Conservation (phyloP, 805 yeast species). For the Metschnikowia santaceciliae region DNA sequence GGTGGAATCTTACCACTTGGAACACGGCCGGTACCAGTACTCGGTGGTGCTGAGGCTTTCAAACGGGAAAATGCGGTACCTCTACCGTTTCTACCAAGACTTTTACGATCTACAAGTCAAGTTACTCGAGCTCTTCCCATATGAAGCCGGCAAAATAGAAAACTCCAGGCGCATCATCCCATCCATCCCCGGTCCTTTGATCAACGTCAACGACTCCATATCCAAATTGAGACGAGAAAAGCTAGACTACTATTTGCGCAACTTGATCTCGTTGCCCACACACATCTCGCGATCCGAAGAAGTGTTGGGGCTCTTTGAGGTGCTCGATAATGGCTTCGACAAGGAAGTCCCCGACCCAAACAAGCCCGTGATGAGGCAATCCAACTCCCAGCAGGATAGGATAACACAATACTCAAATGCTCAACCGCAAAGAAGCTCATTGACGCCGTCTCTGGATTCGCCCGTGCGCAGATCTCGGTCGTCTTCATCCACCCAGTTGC, state of each 20-base stretch:
- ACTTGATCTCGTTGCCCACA: conserved; percentile 67
- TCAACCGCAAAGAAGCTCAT: conserved; percentile 22
- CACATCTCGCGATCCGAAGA: conserved; percentile 68
- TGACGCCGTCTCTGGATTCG: conserved; percentile 26
- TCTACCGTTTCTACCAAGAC: conserved; percentile 91
- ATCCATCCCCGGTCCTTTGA: conserved; percentile 92
- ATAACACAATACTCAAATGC: conserved; percentile 47
- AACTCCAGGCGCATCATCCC: conserved; percentile 80
- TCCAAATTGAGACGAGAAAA: conserved; percentile 53
- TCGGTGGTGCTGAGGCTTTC: conserved; percentile 63
- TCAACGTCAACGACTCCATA: conserved; percentile 76
- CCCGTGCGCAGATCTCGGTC: conserved; percentile 21
- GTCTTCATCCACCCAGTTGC: conserved; percentile 20
- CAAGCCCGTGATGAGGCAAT: conserved; percentile 37
- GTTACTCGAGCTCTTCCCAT: conserved; percentile 78
- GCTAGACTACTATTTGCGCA: conserved; percentile 48
- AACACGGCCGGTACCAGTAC: conserved; percentile 88
- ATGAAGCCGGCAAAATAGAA: conserved; percentile 84
- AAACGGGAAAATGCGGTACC: conserved; percentile 62
- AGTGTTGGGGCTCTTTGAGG: conserved; percentile 67
- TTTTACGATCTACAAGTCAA: conserved; percentile 90
- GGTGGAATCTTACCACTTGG: conserved; percentile 75
- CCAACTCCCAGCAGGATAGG: conserved; percentile 48
- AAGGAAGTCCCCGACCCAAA: conserved; percentile 36
- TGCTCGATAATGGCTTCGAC: conserved; percentile 59